A percentile compares a stretch with the other conserved stretches of the same genome.
phyloP scores from a whole-genome alignment of 768 basidiomycete species.

The Calocybe cyanea region DNA sequence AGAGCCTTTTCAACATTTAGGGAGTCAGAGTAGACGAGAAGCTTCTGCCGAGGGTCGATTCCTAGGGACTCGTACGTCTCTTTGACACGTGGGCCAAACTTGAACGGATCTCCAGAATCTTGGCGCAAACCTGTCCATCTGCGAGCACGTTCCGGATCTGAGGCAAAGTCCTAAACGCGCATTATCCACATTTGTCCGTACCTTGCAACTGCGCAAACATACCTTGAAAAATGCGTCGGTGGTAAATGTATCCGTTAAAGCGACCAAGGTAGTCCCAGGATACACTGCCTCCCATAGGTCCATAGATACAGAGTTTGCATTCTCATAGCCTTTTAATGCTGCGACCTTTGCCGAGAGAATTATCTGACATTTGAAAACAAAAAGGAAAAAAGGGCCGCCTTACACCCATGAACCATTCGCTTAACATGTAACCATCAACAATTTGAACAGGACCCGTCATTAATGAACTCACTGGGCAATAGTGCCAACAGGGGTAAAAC shows the following conservation, averaged over 20 bases:
- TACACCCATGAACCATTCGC: constrained; percentile 93
- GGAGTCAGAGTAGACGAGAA: constrained; percentile 82
- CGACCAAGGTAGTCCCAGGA: constrained; percentile 55
- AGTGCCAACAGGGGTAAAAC: constrained; percentile 66
- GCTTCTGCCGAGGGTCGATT: constrained; percentile 60
- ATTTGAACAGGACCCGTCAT: constrained; percentile 1
- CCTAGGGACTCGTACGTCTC: constrained; percentile 68
- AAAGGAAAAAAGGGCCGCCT: constrained; percentile 18
- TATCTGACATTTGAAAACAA: constrained; percentile 4
- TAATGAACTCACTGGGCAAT: constrained; percentile 70
- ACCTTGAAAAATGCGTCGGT: constrained; percentile 82
- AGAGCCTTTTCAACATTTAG: constrained; percentile 70
- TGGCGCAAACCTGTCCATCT: constrained; percentile 86
- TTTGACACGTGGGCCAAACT: constrained; percentile 74
- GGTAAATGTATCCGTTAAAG: constrained; percentile 95
- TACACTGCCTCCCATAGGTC: constrained; percentile 85
- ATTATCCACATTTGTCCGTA: constrained; percentile 2
- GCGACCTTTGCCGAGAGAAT: constrained; percentile 54
- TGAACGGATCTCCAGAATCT: constrained; percentile 88
- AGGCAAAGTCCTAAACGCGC: constrained; percentile 48
- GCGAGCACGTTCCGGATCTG: constrained; percentile 53
- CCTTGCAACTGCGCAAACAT: constrained; percentile 6
- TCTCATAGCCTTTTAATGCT: constrained; percentile 78
- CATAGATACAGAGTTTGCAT: constrained; percentile 70
- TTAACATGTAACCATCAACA: constrained; percentile 20